phyloP scores from a whole-genome alignment of 306 rosid species.

The Ceratonia siliqua region DNA sequence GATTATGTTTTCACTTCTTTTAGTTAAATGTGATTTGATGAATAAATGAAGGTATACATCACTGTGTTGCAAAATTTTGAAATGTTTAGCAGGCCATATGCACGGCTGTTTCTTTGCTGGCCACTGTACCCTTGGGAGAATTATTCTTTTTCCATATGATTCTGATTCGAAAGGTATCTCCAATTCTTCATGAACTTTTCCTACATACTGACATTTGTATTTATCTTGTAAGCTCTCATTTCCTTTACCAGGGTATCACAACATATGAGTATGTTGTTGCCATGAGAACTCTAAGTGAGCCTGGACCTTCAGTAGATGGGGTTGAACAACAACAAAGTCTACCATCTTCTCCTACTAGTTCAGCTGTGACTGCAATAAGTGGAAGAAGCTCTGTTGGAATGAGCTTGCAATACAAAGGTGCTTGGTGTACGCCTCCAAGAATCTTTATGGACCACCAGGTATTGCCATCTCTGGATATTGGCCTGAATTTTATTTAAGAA shows the following conservation, averaged over 20 bases:
- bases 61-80: conserved; percentile 21
- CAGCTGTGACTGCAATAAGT: conserved; percentile 77
- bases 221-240: conserved; percentile 32
- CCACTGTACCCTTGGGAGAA: conserved; percentile 78
- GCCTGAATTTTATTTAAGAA: conserved; percentile 18
- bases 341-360: conserved; percentile 79
- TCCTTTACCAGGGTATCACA: conserved; percentile 68
- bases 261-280: conserved; percentile 86
- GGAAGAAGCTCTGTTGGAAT: conserved; percentile 86
- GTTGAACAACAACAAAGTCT: conserved; percentile 78
- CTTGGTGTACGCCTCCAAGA: conserved; percentile 92
- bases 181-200: conserved; percentile 23
- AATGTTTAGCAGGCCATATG: conserved; percentile 66
- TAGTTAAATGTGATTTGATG: not conserved
- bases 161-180: conserved; percentile 71
- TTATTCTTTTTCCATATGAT: conserved; percentile 83
- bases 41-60: conserved; percentile 1
- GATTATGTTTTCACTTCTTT: conserved; percentile 10
- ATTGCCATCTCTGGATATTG: conserved; percentile 27
- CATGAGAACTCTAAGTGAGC: conserved; percentile 81
- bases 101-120: conserved; percentile 71
- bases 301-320: conserved; percentile 78
- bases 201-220: not conserved
- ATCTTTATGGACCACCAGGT: conserved; percentile 89
- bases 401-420: conserved; percentile 75